Conservation (phyloP, 2,329 filamentous ascomycete genomes). For the Aspergillus viridinutans region DNA sequence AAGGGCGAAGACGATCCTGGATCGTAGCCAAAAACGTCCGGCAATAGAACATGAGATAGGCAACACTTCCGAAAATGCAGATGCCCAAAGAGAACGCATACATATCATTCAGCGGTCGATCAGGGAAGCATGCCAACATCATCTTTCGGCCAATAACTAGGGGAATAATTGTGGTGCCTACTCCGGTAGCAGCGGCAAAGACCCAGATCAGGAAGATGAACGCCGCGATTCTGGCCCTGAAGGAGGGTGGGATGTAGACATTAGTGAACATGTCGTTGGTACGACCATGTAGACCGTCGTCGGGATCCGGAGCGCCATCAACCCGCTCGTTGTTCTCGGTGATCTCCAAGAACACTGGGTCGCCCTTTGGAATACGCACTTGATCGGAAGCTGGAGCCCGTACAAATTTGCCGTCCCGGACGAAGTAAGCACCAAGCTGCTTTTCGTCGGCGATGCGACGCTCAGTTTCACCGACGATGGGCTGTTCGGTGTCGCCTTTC, state of each 20-base stretch:
- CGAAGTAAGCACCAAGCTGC: conserved; percentile 47
- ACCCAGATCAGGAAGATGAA: conserved; percentile 92
- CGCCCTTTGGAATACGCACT: conserved; percentile 85
- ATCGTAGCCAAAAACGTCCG: conserved; percentile 19
- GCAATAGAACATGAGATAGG: conserved; percentile 58
- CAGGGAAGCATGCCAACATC: conserved; percentile 68
- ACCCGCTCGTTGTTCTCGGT: conserved; percentile 61
- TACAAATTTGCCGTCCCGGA: conserved; percentile 75
- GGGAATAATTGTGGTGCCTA: conserved; percentile 80
- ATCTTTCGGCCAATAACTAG: conserved; percentile 78
- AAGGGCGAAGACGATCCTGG: conserved; percentile 21
- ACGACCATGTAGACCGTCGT: conserved; percentile 58
- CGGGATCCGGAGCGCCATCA: conserved; percentile 54
- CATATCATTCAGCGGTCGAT: conserved; percentile 80
- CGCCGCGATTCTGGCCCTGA: conserved; percentile 71
- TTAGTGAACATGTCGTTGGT: conserved; percentile 60
- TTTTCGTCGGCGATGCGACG: conserved; percentile 38
- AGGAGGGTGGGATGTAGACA: conserved; percentile 80
- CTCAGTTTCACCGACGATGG: conserved; percentile 32
- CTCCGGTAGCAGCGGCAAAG: conserved; percentile 83
- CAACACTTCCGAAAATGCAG: conserved; percentile 67
- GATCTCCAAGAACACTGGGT: conserved; percentile 74
- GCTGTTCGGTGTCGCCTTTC: conserved; percentile 35
- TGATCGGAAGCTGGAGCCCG: conserved; percentile 92
- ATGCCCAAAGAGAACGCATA: conserved; percentile 93